Evolutionary conservation across 2,329 filamentous ascomycete genomes (phyloP), one percentile per base, ranked within the genome.

Genomic region (Endoconidiophora laricicola): DNA sequence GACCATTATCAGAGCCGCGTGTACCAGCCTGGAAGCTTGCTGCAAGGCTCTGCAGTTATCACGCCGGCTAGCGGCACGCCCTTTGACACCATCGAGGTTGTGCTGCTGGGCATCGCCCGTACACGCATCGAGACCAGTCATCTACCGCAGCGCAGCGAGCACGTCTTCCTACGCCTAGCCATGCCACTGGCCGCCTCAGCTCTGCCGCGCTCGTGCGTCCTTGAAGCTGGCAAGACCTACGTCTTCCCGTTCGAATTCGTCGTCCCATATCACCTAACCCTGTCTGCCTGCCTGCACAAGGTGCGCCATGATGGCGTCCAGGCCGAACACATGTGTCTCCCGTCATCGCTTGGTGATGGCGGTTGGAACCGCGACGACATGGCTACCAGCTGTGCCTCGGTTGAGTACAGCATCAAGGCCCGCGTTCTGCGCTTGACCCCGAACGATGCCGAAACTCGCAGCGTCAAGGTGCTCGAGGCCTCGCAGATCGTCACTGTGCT

Each of bases 171-270:
- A 56, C 74, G 75, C 63, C 62, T 75, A 54, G 63, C 66, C 49
- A 76, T 78, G 69, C 74, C 74, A 7, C 63, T 77, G 18, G 52
- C 54, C 44, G 58, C 64, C 9, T 64, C 65, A n/a, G 64, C 65
- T 1, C 69, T 76, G 48, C 74, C 74, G 2, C 60, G 61, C 6
- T 62, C 68, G 18, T 63, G 67, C 33, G 57, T 74, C 26, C 70
- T 76, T 53, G 63, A 70, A 59, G 63, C 66, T n/a, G 71, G 67
- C 2, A 60, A 60, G 55, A 66, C 64, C 23, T 73, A 74, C 60
- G 66, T 58, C 12, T 60, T 78, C 22, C 74, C 74, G n/a, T 74
- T 78, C 63, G 62, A 74, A 62, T 78, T 78, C 55, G 69, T 78
- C 52, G 68, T 78, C 14, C 74, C 74, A n/a, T 65, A 66, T 55